These are phyloP conservation scores for Pulveroboletus frians DNA, from an alignment of 768 basidiomycete genomes.

Conservation along the genomic window DNA sequence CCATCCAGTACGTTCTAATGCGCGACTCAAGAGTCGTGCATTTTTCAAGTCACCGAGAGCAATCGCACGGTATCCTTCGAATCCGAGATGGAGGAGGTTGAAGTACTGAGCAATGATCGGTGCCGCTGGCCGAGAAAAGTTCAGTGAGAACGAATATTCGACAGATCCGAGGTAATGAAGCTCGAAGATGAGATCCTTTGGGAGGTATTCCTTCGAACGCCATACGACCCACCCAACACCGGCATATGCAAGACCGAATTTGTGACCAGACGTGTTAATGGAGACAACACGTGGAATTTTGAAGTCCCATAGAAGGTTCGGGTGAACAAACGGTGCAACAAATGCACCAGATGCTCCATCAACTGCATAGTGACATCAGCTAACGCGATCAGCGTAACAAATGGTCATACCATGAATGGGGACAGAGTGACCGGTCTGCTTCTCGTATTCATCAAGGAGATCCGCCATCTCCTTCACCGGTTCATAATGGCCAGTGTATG, in stretches of 20 bases:
- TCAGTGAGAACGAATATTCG: conserved; percentile 73
- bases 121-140: conserved; percentile 57
- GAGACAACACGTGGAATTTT: conserved; percentile 54
- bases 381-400: conserved; percentile 1
- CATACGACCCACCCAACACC: conserved; percentile 66
- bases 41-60: conserved; percentile 50
- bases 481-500: conserved; percentile 60
- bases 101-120: conserved; percentile 61
- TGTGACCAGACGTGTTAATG: conserved; percentile 40
- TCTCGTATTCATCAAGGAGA: conserved; percentile 57
- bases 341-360: conserved; percentile 62
- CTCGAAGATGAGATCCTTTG: conserved; percentile 68
- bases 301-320: conserved; percentile 60
- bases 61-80: conserved; percentile 43
- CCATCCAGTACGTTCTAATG: conserved; percentile 53
- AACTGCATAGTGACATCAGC: conserved; percentile 26
- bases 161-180: conserved; percentile 46
- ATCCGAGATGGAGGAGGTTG: conserved; percentile 56
- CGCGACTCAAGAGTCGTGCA: conserved; percentile 59
- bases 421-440: conserved; percentile 37
- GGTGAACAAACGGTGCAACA: conserved; percentile 54
- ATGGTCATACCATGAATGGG: conserved; percentile 36
- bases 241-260: conserved; percentile 40
- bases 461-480: conserved; percentile 82
- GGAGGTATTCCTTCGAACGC: conserved; percentile 51